Percentiles rank a stretch among this genome's conserved stretches.
Conservation (phyloP, 192 early-diverging fungal species). For the Entophlyctis helioformis region DNA sequence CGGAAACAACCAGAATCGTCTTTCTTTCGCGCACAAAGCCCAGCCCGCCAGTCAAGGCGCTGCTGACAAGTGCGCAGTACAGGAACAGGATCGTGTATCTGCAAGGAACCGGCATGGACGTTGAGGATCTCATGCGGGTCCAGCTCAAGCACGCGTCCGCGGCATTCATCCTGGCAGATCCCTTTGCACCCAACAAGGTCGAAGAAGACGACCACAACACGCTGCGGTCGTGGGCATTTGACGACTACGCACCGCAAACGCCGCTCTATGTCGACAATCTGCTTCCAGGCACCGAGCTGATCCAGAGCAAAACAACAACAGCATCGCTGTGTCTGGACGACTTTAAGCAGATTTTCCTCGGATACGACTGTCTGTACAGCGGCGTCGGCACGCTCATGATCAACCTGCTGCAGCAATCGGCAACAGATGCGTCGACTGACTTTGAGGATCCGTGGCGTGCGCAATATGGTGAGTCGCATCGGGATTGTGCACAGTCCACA, state of each 20-base stretch:
- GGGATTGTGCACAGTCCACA: too few relatives aligned
- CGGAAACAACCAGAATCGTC: slow-evolving; percentile 8
- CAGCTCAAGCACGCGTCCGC: slow-evolving; percentile 21
- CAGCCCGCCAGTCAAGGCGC: slow-evolving; percentile 5
- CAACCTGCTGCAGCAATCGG: slow-evolving; percentile 44
- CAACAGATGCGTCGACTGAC: slow-evolving; percentile 21
- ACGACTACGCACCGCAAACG: slow-evolving; percentile 40
- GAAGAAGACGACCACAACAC: slow-evolving; percentile 61
- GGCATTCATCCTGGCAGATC: slow-evolving; percentile 27
- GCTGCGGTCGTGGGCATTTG: slow-evolving; percentile 52
- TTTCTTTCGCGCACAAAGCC: slow-evolving; percentile 14
- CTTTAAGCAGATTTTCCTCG: slow-evolving; percentile 18
- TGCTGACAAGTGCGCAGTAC: slow-evolving; percentile 10
- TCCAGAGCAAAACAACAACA: slow-evolving; percentile 42
- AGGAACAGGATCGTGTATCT: slow-evolving; percentile 21
- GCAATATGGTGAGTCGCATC: slow-evolving; percentile 47
- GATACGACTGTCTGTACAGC: slow-evolving; percentile 39
- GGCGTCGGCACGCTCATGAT: slow-evolving; percentile 48
- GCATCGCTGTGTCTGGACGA: slow-evolving; percentile 25
- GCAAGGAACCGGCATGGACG: slow-evolving; percentile 21
- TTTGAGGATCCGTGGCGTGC: slow-evolving; percentile 55
- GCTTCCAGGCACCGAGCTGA: slow-evolving; percentile 45
- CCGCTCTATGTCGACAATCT: slow-evolving; percentile 52
- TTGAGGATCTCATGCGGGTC: slow-evolving; percentile 17
- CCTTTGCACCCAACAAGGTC: slow-evolving; percentile 27